Base-by-base conservation (phyloP, 345 rosid species). In the Boechera stricta region DNA sequence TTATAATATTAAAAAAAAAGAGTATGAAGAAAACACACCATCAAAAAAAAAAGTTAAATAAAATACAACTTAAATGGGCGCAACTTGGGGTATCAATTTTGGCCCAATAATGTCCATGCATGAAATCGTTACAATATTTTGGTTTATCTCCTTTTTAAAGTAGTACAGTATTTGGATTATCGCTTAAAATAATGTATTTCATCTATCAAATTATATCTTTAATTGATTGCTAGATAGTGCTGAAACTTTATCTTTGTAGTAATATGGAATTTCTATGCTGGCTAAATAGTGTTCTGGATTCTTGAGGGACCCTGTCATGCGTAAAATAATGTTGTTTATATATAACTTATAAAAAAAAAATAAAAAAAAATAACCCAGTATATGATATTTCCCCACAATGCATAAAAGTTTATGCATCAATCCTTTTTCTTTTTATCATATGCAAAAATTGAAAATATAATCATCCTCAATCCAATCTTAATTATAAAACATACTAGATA, bases 251-350 rank as follows among this genome's bases (percentile, higher is more conserved):
- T 35, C 15, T 35, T 42, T 35, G 64, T 35, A 59, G 62, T 10
- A 57, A 59, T 21, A 35, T 66, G 52, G 67, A 75, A 65, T 74
- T 45, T 56, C 0, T 56, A 57, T 48, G 78, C 67, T 75, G 67
- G 78, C 67, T 36, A 47, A 75, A 67, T 12, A 67, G 67, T 75
- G 45, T 74, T 36, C 21, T 36, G 11, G 39, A 74, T 21, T 55
- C 45, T 10, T 54, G 13, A n/a, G 73, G 73, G 66, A 65, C 78
- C 78, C 16, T 48, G 5, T 64, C 21, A 56, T 8, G 29, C 49
- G 16, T 55, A 3, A 45, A 47, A 35, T 65, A 56, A 45, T 35
- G 16, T 44, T 13, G 49, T 44, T 44, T 39, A 9, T 62, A 38
- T 13, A 21, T 21, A 73, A 11, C 28, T 52, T 47, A 31, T 31